Conservation (phyloP, 176 grass and related monocot species). For the Oryza meyeriana region DNA sequence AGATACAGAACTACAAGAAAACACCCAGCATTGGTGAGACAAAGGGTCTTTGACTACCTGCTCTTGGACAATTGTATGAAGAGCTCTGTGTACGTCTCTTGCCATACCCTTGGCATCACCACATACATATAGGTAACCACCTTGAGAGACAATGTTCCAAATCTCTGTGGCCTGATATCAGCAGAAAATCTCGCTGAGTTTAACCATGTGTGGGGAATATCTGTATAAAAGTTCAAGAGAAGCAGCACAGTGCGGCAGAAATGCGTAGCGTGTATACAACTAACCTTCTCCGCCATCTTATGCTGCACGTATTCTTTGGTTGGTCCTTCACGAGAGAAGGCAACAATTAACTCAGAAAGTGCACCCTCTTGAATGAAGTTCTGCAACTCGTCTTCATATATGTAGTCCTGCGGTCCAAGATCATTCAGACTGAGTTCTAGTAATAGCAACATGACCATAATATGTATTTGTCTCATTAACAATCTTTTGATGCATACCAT, state of each 20-base stretch:
- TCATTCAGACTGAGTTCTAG: slow-evolving; percentile 20
- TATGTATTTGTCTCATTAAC: neutral
- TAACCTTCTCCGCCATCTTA: slow-evolving; percentile 87
- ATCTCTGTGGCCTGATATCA: slow-evolving; percentile 66
- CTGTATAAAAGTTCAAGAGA: neutral
- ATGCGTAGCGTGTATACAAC: neutral
- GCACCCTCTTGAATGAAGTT: slow-evolving; percentile 63
- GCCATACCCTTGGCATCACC: slow-evolving; percentile 98
- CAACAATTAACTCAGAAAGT: slow-evolving; percentile 73
- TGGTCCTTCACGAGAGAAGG: slow-evolving; percentile 82
- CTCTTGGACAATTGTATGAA: slow-evolving; percentile 88
- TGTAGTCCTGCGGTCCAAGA: slow-evolving; percentile 81
- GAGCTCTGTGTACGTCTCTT: slow-evolving; percentile 79
- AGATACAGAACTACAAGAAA: no score
- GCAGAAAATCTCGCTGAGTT: slow-evolving; percentile 6
- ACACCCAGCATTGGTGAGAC: no score
- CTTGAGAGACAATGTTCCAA: slow-evolving; percentile 66
- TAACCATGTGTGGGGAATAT: neutral
- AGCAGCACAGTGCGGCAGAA: neutral
- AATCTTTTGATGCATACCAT: slow-evolving; percentile 49
- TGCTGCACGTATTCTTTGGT: slow-evolving; percentile 97
- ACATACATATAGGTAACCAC: slow-evolving; percentile 90
- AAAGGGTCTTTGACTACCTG: slow-evolving; percentile 36
- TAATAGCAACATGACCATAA: neutral
- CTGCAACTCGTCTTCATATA: slow-evolving; percentile 89